Conservation (phyloP, 805 yeast genomes). For the Ogataea trehalophila region DNA sequence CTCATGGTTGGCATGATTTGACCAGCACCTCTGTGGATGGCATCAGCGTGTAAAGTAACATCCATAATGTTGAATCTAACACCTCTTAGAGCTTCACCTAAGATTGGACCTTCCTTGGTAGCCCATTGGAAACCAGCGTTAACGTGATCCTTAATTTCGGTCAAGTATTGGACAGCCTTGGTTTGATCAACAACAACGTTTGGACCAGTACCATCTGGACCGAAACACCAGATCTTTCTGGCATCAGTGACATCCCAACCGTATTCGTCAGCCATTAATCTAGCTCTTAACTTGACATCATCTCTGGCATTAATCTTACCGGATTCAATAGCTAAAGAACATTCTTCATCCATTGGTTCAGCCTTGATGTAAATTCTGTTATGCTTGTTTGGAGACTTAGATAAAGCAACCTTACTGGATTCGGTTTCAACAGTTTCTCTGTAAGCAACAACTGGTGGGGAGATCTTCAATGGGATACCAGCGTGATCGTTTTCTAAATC, state of each 20-base stretch:
- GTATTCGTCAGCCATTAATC: slow-evolving; percentile 97
- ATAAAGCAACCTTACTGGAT: slow-evolving; percentile 93
- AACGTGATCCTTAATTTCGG: slow-evolving; percentile 98
- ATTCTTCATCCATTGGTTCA: slow-evolving; percentile 93
- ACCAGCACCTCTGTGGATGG: slow-evolving; percentile 99
- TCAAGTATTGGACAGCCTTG: slow-evolving; percentile 98
- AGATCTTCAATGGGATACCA: slow-evolving; percentile 96
- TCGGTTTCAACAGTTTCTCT: slow-evolving; percentile 96
- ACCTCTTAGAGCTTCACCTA: slow-evolving; percentile 95
- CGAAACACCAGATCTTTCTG: slow-evolving; percentile 99
- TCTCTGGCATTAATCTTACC: slow-evolving; percentile 94
- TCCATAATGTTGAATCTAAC: slow-evolving; percentile 97
- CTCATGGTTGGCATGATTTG: slow-evolving; percentile 99
- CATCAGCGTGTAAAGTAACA: slow-evolving; percentile 99
- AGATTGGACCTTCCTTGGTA: slow-evolving; percentile 98
- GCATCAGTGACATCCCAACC: slow-evolving; percentile 99
- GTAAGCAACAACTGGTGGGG: slow-evolving; percentile 98
- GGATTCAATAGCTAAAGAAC: slow-evolving; percentile 81
- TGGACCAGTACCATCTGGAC: slow-evolving; percentile 99
- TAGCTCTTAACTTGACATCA: slow-evolving; percentile 98
- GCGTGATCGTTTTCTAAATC: slow-evolving; percentile 99
- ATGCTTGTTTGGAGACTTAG: slow-evolving; percentile 99
- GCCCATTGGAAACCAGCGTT: slow-evolving; percentile 99
- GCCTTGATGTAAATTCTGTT: slow-evolving; percentile 99
- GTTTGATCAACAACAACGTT: slow-evolving; percentile 99